A percentile compares a stretch with the other conserved stretches of the same genome.
Evolutionary conservation across 2,329 filamentous ascomycete species (phyloP).

Genomic region (Rachicladosporium sp.): DNA sequence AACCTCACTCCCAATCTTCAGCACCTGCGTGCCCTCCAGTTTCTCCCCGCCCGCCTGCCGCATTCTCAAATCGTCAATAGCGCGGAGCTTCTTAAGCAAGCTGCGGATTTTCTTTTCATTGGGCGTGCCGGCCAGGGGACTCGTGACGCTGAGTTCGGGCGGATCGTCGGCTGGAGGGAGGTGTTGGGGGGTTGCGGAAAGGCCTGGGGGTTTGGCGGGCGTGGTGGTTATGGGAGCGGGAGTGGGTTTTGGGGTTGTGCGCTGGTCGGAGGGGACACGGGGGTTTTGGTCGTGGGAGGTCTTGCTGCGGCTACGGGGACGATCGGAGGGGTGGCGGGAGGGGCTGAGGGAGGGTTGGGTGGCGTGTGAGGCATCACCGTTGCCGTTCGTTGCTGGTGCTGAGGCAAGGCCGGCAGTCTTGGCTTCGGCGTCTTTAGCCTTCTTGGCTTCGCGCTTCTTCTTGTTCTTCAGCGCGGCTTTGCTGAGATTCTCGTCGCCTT

Average conservation of each 20-base stretch:
- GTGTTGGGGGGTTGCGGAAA: constrained; percentile 2
- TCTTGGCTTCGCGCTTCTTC: constrained; percentile 94
- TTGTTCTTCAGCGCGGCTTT: constrained; percentile 91
- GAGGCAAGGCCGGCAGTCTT: constrained; percentile 35
- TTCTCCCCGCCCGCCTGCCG: constrained; percentile 87
- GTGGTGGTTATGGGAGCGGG: constrained; percentile 14
- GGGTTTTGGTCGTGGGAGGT: constrained; percentile 15
- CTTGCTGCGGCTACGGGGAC: constrained; percentile 23
- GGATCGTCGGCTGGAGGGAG: constrained; percentile 9
- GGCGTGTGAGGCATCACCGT: constrained; percentile 2
- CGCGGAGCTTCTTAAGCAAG: constrained; percentile 91
- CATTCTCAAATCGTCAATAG: constrained; percentile 98
- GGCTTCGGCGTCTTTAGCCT: constrained; percentile 66
- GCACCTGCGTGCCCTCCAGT: constrained; percentile 93
- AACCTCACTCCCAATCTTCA: constrained; percentile 89
- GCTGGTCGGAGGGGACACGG: constrained; percentile 15
- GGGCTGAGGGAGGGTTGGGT: constrained; percentile 2
- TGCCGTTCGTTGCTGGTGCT: constrained; percentile 36
- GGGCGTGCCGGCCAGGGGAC: constrained; percentile 48
- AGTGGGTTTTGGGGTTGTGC: constrained; percentile 16
- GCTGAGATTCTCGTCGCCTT: constrained; percentile 61
- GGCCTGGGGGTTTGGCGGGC: constrained; percentile 3
- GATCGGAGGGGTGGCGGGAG: constrained; percentile 13
- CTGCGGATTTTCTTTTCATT: constrained; percentile 90
- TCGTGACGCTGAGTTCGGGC: constrained; percentile 42